Evolutionary conservation across 441 rosid genomes (phyloP).

Genomic region (Capsella rubella): DNA sequence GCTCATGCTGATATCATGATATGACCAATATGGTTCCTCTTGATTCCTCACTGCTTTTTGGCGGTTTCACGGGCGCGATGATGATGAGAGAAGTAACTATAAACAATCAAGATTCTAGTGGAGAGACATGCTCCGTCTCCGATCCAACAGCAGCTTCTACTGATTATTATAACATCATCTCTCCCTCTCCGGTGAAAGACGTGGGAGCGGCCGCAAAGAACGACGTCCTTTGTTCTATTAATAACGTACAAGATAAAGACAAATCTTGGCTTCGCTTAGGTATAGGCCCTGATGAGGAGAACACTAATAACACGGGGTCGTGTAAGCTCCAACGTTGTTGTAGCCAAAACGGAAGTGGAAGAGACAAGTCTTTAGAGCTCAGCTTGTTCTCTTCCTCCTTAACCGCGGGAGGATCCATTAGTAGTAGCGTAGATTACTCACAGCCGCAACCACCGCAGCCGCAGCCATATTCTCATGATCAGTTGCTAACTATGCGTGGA

Average conservation of each 20-base stretch:
- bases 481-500: constrained; percentile 31
- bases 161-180: constrained; percentile 9
- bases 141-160: constrained; percentile 49
- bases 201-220: constrained; percentile 35
- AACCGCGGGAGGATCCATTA: constrained; percentile 30
- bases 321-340: constrained; percentile 47
- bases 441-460: constrained; percentile 48
- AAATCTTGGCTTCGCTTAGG: constrained; percentile 85
- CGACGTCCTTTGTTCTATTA: constrained; percentile 52
- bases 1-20: constrained; percentile 39
- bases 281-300: constrained; percentile 61
- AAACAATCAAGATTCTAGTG: constrained; percentile 45
- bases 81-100: constrained; percentile 41
- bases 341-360: constrained; percentile 43
- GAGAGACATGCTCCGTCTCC: constrained; percentile 56
- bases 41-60: constrained; percentile 43
- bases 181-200: constrained; percentile 56
- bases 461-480: constrained; percentile 44
- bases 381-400: constrained; percentile 66
- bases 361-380: constrained; percentile 66
- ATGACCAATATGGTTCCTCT: constrained; percentile 68
- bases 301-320: constrained; percentile 34
- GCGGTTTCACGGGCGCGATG: constrained; percentile 32
- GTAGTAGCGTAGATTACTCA: constrained; percentile 30
- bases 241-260: constrained; percentile 48